Base-by-base conservation (phyloP, 306 rosid species). In the Cucurbita maxima region DNA sequence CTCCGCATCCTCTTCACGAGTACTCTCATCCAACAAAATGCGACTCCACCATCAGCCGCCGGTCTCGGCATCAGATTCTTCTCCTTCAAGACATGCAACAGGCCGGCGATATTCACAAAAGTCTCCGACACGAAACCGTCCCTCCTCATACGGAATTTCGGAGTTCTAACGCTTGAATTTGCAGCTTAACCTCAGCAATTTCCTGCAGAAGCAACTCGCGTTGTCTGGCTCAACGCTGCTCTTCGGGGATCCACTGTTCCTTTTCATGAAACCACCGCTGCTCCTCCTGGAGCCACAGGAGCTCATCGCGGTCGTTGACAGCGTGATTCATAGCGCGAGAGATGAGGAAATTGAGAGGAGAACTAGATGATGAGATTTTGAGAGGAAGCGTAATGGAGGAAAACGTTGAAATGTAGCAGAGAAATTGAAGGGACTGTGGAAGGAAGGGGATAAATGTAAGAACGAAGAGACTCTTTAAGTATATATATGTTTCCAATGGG, bases 231-330 rank as follows among this genome's bases (percentile, higher is more conserved):
- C 94, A 93, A 2, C 96, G 88, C 43, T 84, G 88, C 75, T 92
- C 96, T 66, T 88, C 92, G 9, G 92, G 92, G 60, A 89, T 85
- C 97, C 98, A 92, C 0, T 96, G 84, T 73, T 90, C 85, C 47
- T 90, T 96, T 11, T 92, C 96, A 0, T 96, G 92, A 1, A 90
- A 83, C 98, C 98, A 93, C 0, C 98, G 90, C 63, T 88, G 96
- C 71, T 93, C 97, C 54, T 93, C 97, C 4, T 96, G 92, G 48
- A 89, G 88, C 97, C 97, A 89, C 1, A 88, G 88, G 3, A 77
- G 48, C 51, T 87, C 92, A 53, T 90, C 90, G 77, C 79, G 82
- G 58, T 85, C 84, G 62, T 82, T 73, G 25, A 44, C 11, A 25
- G 83, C 50, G 7, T 77, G 54, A 47, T 10, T 36, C 54, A 87